Base-by-base conservation (phyloP, 2,329 filamentous ascomycete genomes). In the Cladosporium sp. region DNA sequence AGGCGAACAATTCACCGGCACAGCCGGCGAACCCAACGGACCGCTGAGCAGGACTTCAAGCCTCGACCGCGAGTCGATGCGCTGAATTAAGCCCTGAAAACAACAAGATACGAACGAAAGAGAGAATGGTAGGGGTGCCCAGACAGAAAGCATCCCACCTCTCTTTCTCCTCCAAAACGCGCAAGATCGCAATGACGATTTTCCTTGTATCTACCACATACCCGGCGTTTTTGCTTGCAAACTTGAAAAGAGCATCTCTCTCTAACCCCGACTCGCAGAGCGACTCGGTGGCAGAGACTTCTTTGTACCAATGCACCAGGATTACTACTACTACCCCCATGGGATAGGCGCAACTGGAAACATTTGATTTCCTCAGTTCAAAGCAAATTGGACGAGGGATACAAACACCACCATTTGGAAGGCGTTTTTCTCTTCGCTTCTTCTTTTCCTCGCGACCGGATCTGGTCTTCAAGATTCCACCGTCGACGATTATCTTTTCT, bases 21-120 rank as follows among this genome's bases (percentile, higher is more conserved):
- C 41, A 51, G 43, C 38, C 11, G 54, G 43, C 41, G 59, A 61
- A 11, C 44, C 55, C 43, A 54, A 56, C 18, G 57, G 57, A 11
- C 50, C 59, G 6, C 52, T 67, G 13, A 66, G 62, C 50, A 57
- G 66, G 12, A 67, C 65, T 15, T 66, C 64, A 22, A 66, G 63
- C 43, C 64, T 64, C 44, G 65, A 68, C 37, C 59, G 64, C 30
- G 58, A 63, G 47, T 59, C 57, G 39, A 43, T 59, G 42, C 56
- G 41, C 53, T 59, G 51, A 60, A 29, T 15, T 50, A 20, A 42
- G 52, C 19, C n/a, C 22, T 37, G 19, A 30, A 9, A 20, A 30
- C n/a, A 12, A 39, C n/a, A n/a, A n/a, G n/a, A n/a, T 32, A 40
- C 19, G n/a, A 32, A 17, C 20, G 27, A 48, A 13, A 48, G 24